A percentile compares a stretch with the other conserved stretches of the same genome.
phyloP scores from a whole-genome alignment of 2,329 filamentous ascomycete genomes.

The Aspergillus sp. region DNA sequence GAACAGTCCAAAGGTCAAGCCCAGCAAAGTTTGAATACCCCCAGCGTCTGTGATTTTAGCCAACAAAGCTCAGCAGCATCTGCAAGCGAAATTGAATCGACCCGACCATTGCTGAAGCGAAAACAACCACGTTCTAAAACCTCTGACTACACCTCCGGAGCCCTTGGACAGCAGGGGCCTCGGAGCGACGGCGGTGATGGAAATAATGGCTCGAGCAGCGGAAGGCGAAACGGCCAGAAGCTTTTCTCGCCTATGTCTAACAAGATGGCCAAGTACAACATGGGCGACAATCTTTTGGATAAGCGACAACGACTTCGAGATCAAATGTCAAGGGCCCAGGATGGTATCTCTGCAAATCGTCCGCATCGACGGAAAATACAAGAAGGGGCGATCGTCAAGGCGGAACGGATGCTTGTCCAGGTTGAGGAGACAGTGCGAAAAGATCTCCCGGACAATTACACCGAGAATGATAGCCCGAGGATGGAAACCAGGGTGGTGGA shows the following conservation, averaged over 20 bases:
- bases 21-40: slow-evolving; percentile 10
- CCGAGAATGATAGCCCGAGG: slow-evolving; percentile 53
- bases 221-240: slow-evolving; percentile 9
- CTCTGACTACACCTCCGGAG: slow-evolving; percentile 8
- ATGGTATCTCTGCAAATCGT: slow-evolving; percentile 24
- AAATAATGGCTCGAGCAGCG: slow-evolving; percentile 5
- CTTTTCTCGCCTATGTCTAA: slow-evolving; percentile 13
- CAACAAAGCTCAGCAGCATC: slow-evolving; percentile 14
- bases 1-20: slow-evolving; percentile 2
- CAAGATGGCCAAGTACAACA: slow-evolving; percentile 36
- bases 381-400: slow-evolving; percentile 56
- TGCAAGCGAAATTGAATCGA: slow-evolving; percentile 25
- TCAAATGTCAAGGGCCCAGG: slow-evolving; percentile 28
- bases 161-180: slow-evolving; percentile 26
- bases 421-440: slow-evolving; percentile 46
- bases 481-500: slow-evolving; percentile 50
- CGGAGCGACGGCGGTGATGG: slow-evolving; percentile 17
- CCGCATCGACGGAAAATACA: slow-evolving; percentile 31
- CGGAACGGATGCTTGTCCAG: slow-evolving; percentile 59
- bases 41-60: slow-evolving; percentile 11
- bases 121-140: slow-evolving; percentile 13
- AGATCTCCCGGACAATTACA: slow-evolving; percentile 51
- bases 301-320: slow-evolving; percentile 32
- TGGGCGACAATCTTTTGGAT: slow-evolving; percentile 35
- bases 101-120: slow-evolving; percentile 22